A percentile compares a stretch with the other conserved stretches of the same genome.
These are phyloP conservation scores for Lepidium campestre DNA, from an alignment of 441 rosid species.

Conservation along the genomic window DNA sequence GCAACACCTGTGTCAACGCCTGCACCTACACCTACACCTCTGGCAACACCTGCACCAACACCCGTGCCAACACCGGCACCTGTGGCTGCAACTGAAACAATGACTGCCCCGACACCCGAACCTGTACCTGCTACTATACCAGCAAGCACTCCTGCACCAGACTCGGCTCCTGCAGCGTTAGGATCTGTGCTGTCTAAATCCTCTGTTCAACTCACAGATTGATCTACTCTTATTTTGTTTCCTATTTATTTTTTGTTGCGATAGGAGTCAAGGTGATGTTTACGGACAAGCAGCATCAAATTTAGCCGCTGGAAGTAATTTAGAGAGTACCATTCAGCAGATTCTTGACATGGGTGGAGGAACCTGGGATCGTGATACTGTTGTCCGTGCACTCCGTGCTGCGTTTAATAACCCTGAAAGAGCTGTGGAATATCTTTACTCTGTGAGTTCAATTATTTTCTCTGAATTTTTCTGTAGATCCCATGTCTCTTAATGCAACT, in stretches of 20 bases:
- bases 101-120: not conserved
- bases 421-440: conserved; percentile 91
- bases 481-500: not conserved
- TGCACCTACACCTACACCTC: not conserved
- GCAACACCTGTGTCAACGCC: not conserved
- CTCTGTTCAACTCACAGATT: not conserved
- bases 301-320: conserved; percentile 76
- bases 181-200: conserved; percentile 4
- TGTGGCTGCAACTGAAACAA: not conserved
- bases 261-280: conserved; percentile 52
- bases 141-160: conserved; percentile 31
- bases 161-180: conserved; percentile 27
- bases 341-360: conserved; percentile 98
- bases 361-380: conserved; percentile 81
- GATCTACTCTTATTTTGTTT: not conserved
- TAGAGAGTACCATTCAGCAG: conserved; percentile 79
- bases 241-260: not conserved
- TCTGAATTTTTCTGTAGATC: not conserved
- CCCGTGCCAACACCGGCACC: not conserved
- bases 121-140: not conserved
- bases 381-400: conserved; percentile 85
- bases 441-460: conserved; percentile 38
- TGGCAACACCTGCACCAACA: too few species aligned
- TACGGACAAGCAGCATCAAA: conserved; percentile 88
- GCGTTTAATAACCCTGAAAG: conserved; percentile 93